These are phyloP conservation scores for Phaffomyces thermotolerans DNA, from an alignment of 805 yeast genomes.

Conservation along the genomic window DNA sequence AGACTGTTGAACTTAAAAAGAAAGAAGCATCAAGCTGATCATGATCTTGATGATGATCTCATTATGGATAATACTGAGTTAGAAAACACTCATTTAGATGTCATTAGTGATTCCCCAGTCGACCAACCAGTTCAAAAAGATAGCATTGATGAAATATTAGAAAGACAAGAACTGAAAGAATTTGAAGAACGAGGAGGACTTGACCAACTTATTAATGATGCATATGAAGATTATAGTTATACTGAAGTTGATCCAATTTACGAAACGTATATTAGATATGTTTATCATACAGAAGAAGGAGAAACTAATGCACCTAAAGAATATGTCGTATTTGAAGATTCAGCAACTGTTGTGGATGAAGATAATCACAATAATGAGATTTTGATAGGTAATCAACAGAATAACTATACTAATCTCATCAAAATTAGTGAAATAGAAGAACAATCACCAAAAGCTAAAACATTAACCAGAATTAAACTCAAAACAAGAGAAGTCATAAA, in stretches of 20 bases:
- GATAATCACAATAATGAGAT: slow-evolving; percentile 1
- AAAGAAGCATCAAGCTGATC: not conserved
- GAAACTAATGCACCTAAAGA: slow-evolving; percentile 3
- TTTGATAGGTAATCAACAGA: not conserved
- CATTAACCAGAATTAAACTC: slow-evolving; percentile 6
- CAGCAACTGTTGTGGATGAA: slow-evolving; percentile 4
- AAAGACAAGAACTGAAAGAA: slow-evolving; percentile 1
- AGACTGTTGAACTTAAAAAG: slow-evolving; percentile 3
- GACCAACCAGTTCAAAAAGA: slow-evolving; percentile 2
- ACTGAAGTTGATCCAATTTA: slow-evolving; percentile 9
- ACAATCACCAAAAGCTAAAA: slow-evolving; percentile 1
- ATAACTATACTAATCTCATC: not conserved
- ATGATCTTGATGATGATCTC: not conserved
- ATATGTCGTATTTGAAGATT: slow-evolving; percentile 2
- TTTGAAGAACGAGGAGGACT: not conserved
- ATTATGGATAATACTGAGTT: slow-evolving; percentile 3
- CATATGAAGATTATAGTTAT: not conserved
- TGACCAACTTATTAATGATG: not conserved
- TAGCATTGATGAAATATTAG: slow-evolving; percentile 3
- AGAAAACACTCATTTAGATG: slow-evolving; percentile 5
- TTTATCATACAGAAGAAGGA: slow-evolving; percentile 3
- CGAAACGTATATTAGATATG: slow-evolving; percentile 8
- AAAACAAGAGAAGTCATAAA: slow-evolving; percentile 5
- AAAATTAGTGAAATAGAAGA: not conserved
- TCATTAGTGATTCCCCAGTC: slow-evolving; percentile 10